These are phyloP conservation scores for Populus deltoides DNA, from an alignment of 345 rosid species.

Conservation along the genomic window DNA sequence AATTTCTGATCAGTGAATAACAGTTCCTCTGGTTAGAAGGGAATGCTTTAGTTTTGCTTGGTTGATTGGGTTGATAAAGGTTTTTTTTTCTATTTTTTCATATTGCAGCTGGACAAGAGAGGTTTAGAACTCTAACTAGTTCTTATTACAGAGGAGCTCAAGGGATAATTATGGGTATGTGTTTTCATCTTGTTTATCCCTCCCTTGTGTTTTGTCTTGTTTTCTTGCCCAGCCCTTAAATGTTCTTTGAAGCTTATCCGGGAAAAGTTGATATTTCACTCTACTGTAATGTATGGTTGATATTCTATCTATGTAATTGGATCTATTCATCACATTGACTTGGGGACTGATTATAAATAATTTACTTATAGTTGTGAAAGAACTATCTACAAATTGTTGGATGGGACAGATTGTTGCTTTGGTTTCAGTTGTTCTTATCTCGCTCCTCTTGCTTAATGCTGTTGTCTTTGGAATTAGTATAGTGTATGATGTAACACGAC, in stretches of 20 bases:
- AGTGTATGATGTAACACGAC: slow-evolving; percentile 87
- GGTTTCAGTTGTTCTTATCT: not conserved
- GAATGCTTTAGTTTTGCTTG: too few species aligned
- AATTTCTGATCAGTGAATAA: not conserved
- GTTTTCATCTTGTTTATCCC: not conserved
- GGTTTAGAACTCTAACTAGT: slow-evolving; percentile 87
- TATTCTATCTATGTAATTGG: too few species aligned
- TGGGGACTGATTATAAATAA: too few species aligned
- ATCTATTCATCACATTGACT: too few species aligned
- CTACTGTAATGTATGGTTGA: too few species aligned
- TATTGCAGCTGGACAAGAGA: slow-evolving; percentile 89
- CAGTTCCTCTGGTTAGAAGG: not conserved
- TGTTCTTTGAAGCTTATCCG: not conserved
- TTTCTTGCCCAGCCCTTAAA: not conserved
- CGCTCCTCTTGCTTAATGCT: not conserved
- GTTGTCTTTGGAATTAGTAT: slow-evolving; percentile 10
- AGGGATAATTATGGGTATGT: slow-evolving; percentile 85
- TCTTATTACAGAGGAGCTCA: slow-evolving; percentile 97
- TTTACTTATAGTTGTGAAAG: too few species aligned
- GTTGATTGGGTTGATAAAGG: too few species aligned
- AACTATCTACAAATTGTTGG: too few species aligned
- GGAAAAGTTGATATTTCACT: too few species aligned
- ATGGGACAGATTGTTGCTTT: not conserved
- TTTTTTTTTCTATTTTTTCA: too few species aligned
- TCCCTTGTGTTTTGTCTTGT: not conserved